Base-by-base conservation (phyloP, 2,329 filamentous ascomycete genomes). In the Exophiala alcalophila region DNA sequence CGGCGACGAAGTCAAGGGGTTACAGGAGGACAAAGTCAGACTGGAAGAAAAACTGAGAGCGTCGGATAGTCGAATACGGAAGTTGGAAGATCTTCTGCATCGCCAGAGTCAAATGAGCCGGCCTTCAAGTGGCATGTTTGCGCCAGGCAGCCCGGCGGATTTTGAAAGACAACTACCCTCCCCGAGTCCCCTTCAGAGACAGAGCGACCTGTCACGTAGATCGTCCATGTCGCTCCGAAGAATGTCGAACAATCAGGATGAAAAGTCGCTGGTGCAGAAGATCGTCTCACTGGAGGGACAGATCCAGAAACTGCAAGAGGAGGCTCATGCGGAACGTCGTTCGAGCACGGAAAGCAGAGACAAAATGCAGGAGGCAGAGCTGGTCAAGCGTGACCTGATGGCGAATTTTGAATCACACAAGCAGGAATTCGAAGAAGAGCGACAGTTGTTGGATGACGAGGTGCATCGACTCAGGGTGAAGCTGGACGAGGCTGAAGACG, bases 361-460 rank as follows among this genome's bases (percentile, higher is more conserved):
- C 76, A 68, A 77, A 71, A 58, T 95, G 49, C 81, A 92, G 51
- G 91, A 97, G 63, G 86, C 80, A 4, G 87, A 92, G 56, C 90
- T 87, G 2, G 96, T 86, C 1, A 98, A 98, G 64, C 85, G 86
- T 56, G 92, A 97, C 63, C 78, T 98, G 7, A 81, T 98, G 66
- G 84, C 87, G 53, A 98, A 98, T 59, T 87, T 98, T 69, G 89
- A 97, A 60, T 86, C 90, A 9, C 78, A 94, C 53, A 88, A 96
- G 64, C 81, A 80, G 18, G 92, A 97, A 59, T 96, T 95, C 55
- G 74, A 85, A 24, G 81, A 83, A 35, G 91, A 97, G 64, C 80
- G 92, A 26, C 87, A 85, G 58, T 84, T 82, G 7, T 72, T 97
- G 1, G 86, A 95, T 55, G 74, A 79, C 11, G 90, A 97, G 61